Evolutionary conservation across 345 rosid genomes (phyloP).

Genomic region (Dipteronia dyeriana): DNA sequence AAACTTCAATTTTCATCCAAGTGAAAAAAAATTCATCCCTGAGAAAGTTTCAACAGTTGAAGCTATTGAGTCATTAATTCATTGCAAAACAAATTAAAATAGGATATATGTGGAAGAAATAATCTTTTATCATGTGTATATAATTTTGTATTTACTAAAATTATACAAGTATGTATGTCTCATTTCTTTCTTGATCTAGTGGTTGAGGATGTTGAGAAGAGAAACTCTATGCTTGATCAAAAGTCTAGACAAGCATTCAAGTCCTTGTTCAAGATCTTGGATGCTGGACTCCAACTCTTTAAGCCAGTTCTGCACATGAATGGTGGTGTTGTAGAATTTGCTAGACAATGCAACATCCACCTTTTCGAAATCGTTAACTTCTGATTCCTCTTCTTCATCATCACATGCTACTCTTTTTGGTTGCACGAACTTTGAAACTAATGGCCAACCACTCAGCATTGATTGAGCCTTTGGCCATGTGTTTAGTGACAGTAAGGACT

Average conservation of each 20-base stretch:
- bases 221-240: slow-evolving; percentile 44
- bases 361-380: slow-evolving; percentile 33
- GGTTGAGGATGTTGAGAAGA: slow-evolving; percentile 40
- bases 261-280: slow-evolving; percentile 46
- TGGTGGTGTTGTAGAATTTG: slow-evolving; percentile 16
- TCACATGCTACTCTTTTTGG: slow-evolving; percentile 20
- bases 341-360: slow-evolving; percentile 29
- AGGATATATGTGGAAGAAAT: background rate
- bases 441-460: slow-evolving; percentile 37
- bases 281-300: slow-evolving; percentile 37
- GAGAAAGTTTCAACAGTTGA: too few species aligned
- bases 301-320: slow-evolving; percentile 23
- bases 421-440: slow-evolving; percentile 39
- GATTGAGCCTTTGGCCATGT: slow-evolving; percentile 26
- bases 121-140: background rate
- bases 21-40: too few species aligned
- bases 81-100: background rate
- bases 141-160: background rate
- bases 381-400: slow-evolving; percentile 23
- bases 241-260: slow-evolving; percentile 40
- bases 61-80: too few species aligned
- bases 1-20: too few species aligned
- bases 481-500: slow-evolving; percentile 38
- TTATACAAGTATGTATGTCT: background rate
- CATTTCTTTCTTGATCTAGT: slow-evolving; percentile 8